These are phyloP conservation scores for Euclidium syriacum DNA, from an alignment of 345 rosid species.

Conservation along the genomic window DNA sequence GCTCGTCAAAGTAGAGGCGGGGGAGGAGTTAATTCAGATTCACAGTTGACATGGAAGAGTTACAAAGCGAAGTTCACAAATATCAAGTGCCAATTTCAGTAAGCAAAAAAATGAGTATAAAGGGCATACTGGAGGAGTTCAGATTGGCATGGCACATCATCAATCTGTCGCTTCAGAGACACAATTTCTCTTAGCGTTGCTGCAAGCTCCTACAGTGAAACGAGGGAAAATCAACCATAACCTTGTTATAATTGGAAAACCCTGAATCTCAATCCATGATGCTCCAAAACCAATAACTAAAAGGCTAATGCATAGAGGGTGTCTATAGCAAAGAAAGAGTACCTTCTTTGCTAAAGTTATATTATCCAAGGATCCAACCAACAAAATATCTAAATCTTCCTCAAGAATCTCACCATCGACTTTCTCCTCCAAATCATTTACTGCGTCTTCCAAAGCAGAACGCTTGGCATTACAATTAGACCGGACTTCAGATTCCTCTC, in stretches of 20 bases:
- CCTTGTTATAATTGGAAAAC: background rate
- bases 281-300: conserved; percentile 6
- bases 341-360: conserved; percentile 58
- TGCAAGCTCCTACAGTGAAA: conserved; percentile 56
- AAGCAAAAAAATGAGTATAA: background rate
- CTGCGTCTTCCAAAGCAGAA: conserved; percentile 42
- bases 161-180: conserved; percentile 57
- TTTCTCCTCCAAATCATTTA: conserved; percentile 45
- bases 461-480: conserved; percentile 32
- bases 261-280: conserved; percentile 1
- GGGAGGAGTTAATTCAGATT: background rate
- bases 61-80: background rate
- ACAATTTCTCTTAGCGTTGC: conserved; percentile 47
- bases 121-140: conserved; percentile 77
- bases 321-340: background rate
- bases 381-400: conserved; percentile 35
- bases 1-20: background rate
- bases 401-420: conserved; percentile 28
- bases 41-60: conserved; percentile 5
- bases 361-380: conserved; percentile 37
- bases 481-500: conserved; percentile 41
- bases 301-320: background rate
- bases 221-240: background rate
- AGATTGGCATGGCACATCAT: conserved; percentile 62
- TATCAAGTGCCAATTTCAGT: background rate